Conservation (phyloP, 352 stramenopile genomes). For the Lagenidium giganteum region DNA sequence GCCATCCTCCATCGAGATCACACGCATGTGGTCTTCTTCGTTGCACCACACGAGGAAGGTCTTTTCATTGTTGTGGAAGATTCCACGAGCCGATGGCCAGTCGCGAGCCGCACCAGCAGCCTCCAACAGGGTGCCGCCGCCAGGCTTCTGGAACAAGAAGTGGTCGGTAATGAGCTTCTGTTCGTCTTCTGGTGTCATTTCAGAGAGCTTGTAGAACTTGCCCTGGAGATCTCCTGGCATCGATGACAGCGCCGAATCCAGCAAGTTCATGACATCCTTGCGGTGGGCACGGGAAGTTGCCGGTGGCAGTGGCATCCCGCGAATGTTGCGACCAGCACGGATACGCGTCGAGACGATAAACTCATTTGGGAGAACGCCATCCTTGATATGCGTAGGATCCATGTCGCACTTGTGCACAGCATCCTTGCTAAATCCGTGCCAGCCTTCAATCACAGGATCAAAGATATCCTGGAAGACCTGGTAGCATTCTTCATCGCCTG, state of each 20-base stretch:
- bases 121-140: conserved; percentile 58
- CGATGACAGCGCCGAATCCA: conserved; percentile 68
- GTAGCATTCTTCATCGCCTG: conserved; percentile 70
- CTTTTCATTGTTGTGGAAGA: conserved; percentile 79
- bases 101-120: conserved; percentile 57
- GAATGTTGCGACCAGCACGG: conserved; percentile 80
- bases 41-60: conserved; percentile 85
- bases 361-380: conserved; percentile 59
- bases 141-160: conserved; percentile 86
- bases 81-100: conserved; percentile 70
- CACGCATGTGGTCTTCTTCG: conserved; percentile 79
- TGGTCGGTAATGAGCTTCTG: conserved; percentile 70
- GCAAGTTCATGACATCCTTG: conserved; percentile 81
- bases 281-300: conserved; percentile 78
- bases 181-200: conserved; percentile 73
- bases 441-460: conserved; percentile 63
- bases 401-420: conserved; percentile 73
- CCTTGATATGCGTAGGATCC: conserved; percentile 54
- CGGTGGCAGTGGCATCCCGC: conserved; percentile 70
- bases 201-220: conserved; percentile 78
- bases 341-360: conserved; percentile 80
- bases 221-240: conserved; percentile 68
- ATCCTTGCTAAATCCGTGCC: conserved; percentile 59
- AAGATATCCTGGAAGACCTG: conserved; percentile 69
- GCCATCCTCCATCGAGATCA: conserved; percentile 82